phyloP scores from a whole-genome alignment of 345 rosid genomes.

The Mangifera indica region DNA sequence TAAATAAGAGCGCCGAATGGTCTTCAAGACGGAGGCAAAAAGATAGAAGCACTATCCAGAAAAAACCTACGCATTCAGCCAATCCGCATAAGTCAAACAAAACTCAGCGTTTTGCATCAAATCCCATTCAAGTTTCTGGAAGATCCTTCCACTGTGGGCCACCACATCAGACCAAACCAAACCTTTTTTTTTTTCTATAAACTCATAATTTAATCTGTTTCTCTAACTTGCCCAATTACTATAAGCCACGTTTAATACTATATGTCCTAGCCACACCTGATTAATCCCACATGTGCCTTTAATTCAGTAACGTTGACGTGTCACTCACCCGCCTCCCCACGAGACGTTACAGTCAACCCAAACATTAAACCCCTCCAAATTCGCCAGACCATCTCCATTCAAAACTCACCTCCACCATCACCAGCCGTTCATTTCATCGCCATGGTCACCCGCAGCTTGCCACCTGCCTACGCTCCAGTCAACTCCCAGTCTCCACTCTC shows the following conservation, averaged over 20 bases:
- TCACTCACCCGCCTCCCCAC: conserved; percentile 30
- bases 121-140: background rate
- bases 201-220: background rate
- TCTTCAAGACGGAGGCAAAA: too few species aligned
- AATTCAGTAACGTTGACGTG: conserved; percentile 50
- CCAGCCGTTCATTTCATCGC: conserved; percentile 12
- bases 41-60: background rate
- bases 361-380: conserved; percentile 25
- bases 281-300: conserved; percentile 28
- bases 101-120: background rate
- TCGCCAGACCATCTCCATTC: background rate
- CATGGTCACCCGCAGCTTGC: background rate
- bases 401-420: background rate
- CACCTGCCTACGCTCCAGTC: conserved; percentile 28
- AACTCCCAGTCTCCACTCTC: conserved; percentile 9
- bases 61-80: background rate
- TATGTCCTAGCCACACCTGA: conserved; percentile 18
- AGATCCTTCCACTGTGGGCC: conserved; percentile 28
- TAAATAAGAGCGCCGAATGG: too few species aligned
- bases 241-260: background rate
- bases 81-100: background rate
- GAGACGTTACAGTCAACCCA: conserved; percentile 24
- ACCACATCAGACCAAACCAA: conserved; percentile 28
- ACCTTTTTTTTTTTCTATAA: background rate
- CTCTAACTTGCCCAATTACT: background rate